Evolutionary conservation across 2,329 filamentous ascomycete genomes (phyloP).

Genomic region (Aspergillus sp.): DNA sequence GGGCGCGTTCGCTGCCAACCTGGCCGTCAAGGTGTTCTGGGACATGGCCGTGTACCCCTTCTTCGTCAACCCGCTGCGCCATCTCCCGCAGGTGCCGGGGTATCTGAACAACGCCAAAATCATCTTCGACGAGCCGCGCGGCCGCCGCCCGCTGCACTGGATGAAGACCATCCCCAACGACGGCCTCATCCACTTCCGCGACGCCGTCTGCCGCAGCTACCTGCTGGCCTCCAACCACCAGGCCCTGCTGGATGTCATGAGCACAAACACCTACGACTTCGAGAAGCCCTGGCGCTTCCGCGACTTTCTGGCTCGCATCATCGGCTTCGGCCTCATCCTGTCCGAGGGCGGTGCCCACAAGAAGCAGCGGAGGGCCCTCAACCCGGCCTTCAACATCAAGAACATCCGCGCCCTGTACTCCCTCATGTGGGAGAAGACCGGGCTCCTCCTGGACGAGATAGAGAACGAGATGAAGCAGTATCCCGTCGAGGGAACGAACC

Average conservation of each 20-base stretch:
- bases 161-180: conserved; percentile 46
- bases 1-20: conserved; percentile 15
- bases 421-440: conserved; percentile 31
- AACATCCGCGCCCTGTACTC: conserved; percentile 27
- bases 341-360: conserved; percentile 43
- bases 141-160: conserved; percentile 33
- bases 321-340: conserved; percentile 44
- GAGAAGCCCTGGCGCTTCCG: conserved; percentile 40
- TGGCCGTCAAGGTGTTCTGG: conserved; percentile 25
- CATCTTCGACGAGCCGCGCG: conserved; percentile 26
- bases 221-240: conserved; percentile 26
- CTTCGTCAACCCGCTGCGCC: conserved; percentile 42
- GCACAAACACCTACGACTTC: conserved; percentile 45
- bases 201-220: conserved; percentile 34
- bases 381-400: conserved; percentile 28
- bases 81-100: conserved; percentile 38
- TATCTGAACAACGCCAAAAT: conserved; percentile 16
- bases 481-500: conserved; percentile 19
- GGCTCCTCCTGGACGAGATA: conserved; percentile 24
- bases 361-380: conserved; percentile 34
- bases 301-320: conserved; percentile 38
- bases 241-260: conserved; percentile 43
- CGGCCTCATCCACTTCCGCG: conserved; percentile 45
- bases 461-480: conserved; percentile 19
- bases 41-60: conserved; percentile 40